phyloP scores from a whole-genome alignment of 2,329 filamentous ascomycete genomes.

The Lachnellula subtilissima region DNA sequence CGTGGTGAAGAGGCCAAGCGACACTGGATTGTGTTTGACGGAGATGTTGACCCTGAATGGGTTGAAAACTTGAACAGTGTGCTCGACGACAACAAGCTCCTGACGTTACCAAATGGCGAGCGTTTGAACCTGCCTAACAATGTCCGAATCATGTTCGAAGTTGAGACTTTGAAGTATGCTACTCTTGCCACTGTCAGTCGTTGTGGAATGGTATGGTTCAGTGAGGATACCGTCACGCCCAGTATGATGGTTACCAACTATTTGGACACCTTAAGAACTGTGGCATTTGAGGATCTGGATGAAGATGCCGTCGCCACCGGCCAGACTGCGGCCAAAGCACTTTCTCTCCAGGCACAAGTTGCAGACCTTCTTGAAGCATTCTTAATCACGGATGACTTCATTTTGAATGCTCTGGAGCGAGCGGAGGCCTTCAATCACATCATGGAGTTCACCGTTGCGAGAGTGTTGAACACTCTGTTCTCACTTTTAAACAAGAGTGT shows the following conservation, averaged over 20 bases:
- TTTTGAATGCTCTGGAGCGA: constrained; percentile 69
- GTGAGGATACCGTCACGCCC: constrained; percentile 90
- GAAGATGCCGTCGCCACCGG: constrained; percentile 79
- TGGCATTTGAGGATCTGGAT: constrained; percentile 90
- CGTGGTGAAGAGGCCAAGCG: constrained; percentile 94
- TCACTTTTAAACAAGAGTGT: constrained; percentile 93
- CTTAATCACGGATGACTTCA: constrained; percentile 74
- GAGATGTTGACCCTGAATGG: constrained; percentile 98
- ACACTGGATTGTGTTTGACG: constrained; percentile 99
- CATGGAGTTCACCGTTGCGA: constrained; percentile 94
- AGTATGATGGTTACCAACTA: constrained; percentile 93
- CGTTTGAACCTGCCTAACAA: constrained; percentile 91
- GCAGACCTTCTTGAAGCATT: constrained; percentile 74
- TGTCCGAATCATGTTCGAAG: constrained; percentile 99
- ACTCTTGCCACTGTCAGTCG: constrained; percentile 98
- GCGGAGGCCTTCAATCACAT: constrained; percentile 84
- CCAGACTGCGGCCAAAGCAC: constrained; percentile 70
- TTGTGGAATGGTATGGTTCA: constrained; percentile 99
- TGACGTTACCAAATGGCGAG: constrained; percentile 96
- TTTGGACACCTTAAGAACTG: constrained; percentile 72
- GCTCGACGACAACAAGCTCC: constrained; percentile 95
- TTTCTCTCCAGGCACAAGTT: constrained; percentile 72
- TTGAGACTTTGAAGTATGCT: constrained; percentile 95
- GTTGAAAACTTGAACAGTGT: constrained; percentile 99
- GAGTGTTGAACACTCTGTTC: constrained; percentile 88